phyloP scores from a whole-genome alignment of 2,329 filamentous ascomycete species.

The Coleophoma cylindrospora region DNA sequence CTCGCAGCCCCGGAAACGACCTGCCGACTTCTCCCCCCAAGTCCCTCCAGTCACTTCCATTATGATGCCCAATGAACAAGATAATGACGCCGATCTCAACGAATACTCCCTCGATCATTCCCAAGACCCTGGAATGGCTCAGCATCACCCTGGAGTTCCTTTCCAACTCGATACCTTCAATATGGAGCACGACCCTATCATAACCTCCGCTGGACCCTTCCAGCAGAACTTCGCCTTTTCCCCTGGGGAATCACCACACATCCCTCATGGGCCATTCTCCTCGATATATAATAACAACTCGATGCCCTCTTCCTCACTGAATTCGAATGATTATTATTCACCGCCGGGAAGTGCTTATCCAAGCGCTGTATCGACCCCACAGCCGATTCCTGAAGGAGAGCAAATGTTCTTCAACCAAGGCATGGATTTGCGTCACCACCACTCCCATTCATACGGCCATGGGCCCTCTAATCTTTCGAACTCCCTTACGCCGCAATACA shows the following conservation, averaged over 20 bases:
- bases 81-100: slow-evolving; percentile 54
- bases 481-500: slow-evolving; percentile 56
- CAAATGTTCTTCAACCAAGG: slow-evolving; percentile 59
- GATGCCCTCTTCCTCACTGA: slow-evolving; percentile 57
- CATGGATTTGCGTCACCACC: slow-evolving; percentile 43
- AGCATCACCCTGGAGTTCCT: slow-evolving; percentile 39
- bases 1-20: slow-evolving; percentile 53
- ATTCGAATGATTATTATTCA: slow-evolving; percentile 66
- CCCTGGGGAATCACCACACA: slow-evolving; percentile 64
- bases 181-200: slow-evolving; percentile 52
- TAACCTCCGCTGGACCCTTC: slow-evolving; percentile 63
- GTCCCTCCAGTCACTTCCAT: slow-evolving; percentile 61
- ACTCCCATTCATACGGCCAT: slow-evolving; percentile 42
- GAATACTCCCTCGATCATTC: slow-evolving; percentile 63
- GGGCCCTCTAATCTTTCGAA: slow-evolving; percentile 45
- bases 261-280: slow-evolving; percentile 53
- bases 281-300: slow-evolving; percentile 56
- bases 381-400: slow-evolving; percentile 58
- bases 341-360: slow-evolving; percentile 66
- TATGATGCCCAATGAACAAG: slow-evolving; percentile 57
- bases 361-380: slow-evolving; percentile 66
- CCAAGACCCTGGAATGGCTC: slow-evolving; percentile 22
- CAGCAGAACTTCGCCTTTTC: slow-evolving; percentile 67
- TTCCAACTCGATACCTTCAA: slow-evolving; percentile 53
- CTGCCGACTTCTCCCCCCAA: slow-evolving; percentile 67